Evolutionary conservation across 2,329 filamentous ascomycete genomes (phyloP), one percentile per base, ranked within the genome.

Genomic region (Xylaria digitata): DNA sequence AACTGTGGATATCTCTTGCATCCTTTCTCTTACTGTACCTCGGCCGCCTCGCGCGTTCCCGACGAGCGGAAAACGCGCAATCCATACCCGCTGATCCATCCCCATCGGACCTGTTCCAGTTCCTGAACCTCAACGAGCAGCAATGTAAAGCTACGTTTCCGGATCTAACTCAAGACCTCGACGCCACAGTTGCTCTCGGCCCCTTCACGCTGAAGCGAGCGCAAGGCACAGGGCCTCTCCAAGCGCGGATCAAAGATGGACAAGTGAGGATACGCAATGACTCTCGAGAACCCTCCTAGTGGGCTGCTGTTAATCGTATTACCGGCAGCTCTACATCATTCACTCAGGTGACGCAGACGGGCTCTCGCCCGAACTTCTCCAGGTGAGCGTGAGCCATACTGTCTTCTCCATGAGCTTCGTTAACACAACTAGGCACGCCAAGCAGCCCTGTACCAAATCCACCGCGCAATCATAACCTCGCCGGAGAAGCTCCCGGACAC

Each of bases 381-480:
- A 68, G 37, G 66, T 65, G 7, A 46, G 56, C 23, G 21, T 2
- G 17, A 40, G 19, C 7, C 6, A n/a, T 6, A 49, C 11, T 3
- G 15, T 26, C 32, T 6, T 6, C 7, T 4, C 30, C n/a, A 37
- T 45, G n/a, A 4, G 17, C 54, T 37, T 26, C 13, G 17, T 13
- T 59, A 15, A 46, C 26, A 4, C 34, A 43, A 13, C 15, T 17
- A 67, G 62, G 40, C 63, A 7, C 66, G 40, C 21, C 56, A 55
- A 26, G 66, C 66, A 15, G 63, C 66, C n/a, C 58, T 68, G 2
- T 49, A 68, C 53, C 66, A 68, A 30, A 68, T 68, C n/a, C 50
- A 66, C 57, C 63, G 62, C 5, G 64, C 64, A 5, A 15, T 66
- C 9, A 23, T 63, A 45, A 66, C 64, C 13, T 66, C 64, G 6